Evolutionary conservation across 2,329 filamentous ascomycete genomes (phyloP), one percentile per base, ranked within the genome.

Genomic region (Alternaria metachromatica): DNA sequence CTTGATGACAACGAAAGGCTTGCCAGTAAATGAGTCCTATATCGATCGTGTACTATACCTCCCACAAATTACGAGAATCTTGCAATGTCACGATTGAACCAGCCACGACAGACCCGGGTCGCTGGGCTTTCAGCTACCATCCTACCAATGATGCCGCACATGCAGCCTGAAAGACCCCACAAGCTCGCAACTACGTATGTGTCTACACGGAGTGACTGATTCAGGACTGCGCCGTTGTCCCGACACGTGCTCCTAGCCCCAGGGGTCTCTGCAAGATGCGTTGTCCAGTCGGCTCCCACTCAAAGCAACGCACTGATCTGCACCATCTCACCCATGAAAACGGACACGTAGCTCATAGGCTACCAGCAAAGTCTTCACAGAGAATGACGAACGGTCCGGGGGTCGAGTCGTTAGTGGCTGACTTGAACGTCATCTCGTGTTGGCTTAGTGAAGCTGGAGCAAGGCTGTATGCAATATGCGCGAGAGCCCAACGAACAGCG

Each of bases 331-430:
- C 49, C 78, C 78, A 69, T 65, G 66, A 71, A 65, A 55, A 65
- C 72, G 78, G 78, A 66, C 72, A 68, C 33, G 67, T 62, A 66
- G 68, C 70, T 78, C 66, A 80, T 79, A 79, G 78, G 78, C 61
- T 80, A 80, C 77, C 78, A 55, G 63, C 65, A 64, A 53, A 53
- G 57, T 48, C 30, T 21, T 45, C 41, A 21, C 56, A 55, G 63
- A 64, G 62, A 51, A 68, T 20, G 60, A 61, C 55, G 69, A 63
- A 69, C 63, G 63, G 63, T 62, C 60, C 66, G 58, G 61, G 48
- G 61, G 50, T 55, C 46, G 44, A 41, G 58, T 59, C 65, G 62
- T 71, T 64, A 72, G 73, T 74, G 69, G 73, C 50, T 64, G 60
- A 55, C 45, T 28, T 57, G 59, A 72, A 71, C 64, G 70, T 74